Evolutionary conservation across 192 early-diverging fungal species (phyloP).

Genomic region (Rhizoclosmatium sp.): DNA sequence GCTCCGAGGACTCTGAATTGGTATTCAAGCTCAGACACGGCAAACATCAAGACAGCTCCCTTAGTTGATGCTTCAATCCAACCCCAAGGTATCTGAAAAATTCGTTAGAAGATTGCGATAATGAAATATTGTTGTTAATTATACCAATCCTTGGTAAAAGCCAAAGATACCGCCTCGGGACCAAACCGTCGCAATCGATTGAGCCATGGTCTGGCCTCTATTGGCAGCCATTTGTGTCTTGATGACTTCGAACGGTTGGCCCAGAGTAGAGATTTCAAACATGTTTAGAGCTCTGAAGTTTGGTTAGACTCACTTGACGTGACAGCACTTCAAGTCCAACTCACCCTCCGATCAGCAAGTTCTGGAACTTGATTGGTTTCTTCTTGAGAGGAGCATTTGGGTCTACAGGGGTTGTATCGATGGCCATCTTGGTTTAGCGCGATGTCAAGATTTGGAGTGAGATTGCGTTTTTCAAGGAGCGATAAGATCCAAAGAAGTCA

Average conservation of each 20-base stretch:
- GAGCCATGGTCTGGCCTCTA: slow-evolving; percentile 80
- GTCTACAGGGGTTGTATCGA: slow-evolving; percentile 10
- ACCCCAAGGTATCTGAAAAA: slow-evolving; percentile 35
- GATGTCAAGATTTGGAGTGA: background rate
- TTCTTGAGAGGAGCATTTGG: slow-evolving; percentile 70
- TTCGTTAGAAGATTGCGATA: background rate
- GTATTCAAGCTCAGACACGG: slow-evolving; percentile 78
- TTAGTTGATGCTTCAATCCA: slow-evolving; percentile 85
- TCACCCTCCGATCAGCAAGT: slow-evolving; percentile 73
- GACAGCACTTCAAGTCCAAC: too few species aligned
- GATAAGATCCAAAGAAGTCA: too few species aligned
- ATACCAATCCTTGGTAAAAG: slow-evolving; percentile 94
- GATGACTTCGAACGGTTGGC: slow-evolving; percentile 74
- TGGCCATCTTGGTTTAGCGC: background rate
- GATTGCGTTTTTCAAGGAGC: background rate
- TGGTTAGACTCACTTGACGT: slow-evolving; percentile 43
- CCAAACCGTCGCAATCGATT: slow-evolving; percentile 79
- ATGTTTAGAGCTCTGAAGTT: slow-evolving; percentile 53
- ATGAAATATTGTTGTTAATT: slow-evolving; percentile 43
- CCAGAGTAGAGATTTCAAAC: slow-evolving; percentile 69
- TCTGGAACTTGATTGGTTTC: slow-evolving; percentile 85
- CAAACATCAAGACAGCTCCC: slow-evolving; percentile 78
- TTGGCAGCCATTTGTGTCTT: slow-evolving; percentile 96
- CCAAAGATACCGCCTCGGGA: slow-evolving; percentile 88
- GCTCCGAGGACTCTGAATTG: slow-evolving; percentile 57